phyloP scores from a whole-genome alignment of 1,139 yeast genomes.

The Nakaseomyces nivariensis region DNA sequence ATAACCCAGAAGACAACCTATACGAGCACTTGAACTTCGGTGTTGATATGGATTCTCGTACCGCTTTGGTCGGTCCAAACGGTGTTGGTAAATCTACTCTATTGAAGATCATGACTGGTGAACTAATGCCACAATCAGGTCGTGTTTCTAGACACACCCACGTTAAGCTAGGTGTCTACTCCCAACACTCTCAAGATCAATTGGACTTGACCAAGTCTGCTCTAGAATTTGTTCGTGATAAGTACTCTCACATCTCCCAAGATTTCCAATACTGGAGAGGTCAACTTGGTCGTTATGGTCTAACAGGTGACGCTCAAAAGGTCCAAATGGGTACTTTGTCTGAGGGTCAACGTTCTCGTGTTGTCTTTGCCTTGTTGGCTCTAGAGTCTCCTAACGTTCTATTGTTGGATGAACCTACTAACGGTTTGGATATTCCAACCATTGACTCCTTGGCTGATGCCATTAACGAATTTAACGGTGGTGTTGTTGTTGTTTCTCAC shows the following conservation, averaged over 20 bases:
- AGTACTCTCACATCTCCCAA: constrained; percentile 80
- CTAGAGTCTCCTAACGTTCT: constrained; percentile 91
- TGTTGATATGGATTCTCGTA: constrained; percentile 98
- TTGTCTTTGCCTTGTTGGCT: constrained; percentile 92
- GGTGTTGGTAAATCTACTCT: constrained; percentile 99
- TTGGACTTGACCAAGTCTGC: constrained; percentile 92
- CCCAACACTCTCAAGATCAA: constrained; percentile 98
- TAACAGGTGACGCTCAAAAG: constrained; percentile 98
- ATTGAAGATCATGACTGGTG: constrained; percentile 94
- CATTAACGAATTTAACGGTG: constrained; percentile 88
- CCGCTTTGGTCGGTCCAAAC: constrained; percentile 96
- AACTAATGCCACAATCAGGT: constrained; percentile 78
- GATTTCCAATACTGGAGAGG: constrained; percentile 99
- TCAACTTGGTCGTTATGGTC: constrained; percentile 95
- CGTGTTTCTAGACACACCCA: constrained; percentile 97
- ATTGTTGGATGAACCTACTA: constrained; percentile 97
- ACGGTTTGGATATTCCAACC: constrained; percentile 97
- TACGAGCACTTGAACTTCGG: constrained; percentile 90
- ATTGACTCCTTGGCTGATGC: constrained; percentile 97
- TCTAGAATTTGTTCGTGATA: constrained; percentile 91
- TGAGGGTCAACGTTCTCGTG: constrained; percentile 99
- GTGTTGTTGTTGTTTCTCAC: constrained; percentile 97
- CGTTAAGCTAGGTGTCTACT: constrained; percentile 95
- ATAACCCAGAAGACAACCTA: constrained; percentile 76
- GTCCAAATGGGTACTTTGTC: constrained; percentile 97